Percentiles rank a stretch among this genome's conserved stretches.
These are phyloP conservation scores for Leccinellum luteum DNA, from an alignment of 768 basidiomycete species.

Conservation along the genomic window DNA sequence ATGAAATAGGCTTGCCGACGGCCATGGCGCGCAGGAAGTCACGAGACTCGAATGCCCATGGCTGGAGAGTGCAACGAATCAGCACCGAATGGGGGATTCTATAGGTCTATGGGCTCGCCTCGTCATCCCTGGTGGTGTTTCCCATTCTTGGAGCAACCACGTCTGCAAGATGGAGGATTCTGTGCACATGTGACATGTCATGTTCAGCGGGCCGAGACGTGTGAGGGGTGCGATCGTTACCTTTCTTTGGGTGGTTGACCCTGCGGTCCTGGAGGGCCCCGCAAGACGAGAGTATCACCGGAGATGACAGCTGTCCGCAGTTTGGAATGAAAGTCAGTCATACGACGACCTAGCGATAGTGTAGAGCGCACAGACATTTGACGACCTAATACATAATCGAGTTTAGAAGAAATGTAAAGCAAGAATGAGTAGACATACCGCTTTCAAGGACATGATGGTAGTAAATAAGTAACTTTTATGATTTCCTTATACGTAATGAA, in stretches of 20 bases:
- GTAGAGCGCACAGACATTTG: slow-evolving; percentile 46
- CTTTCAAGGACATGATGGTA: slow-evolving; percentile 69
- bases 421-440: slow-evolving; percentile 44
- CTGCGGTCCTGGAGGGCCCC: slow-evolving; percentile 71
- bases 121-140: slow-evolving; percentile 80
- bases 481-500: background rate
- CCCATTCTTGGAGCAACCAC: slow-evolving; percentile 83
- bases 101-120: slow-evolving; percentile 46
- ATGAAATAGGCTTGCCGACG: slow-evolving; percentile 90
- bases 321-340: slow-evolving; percentile 18
- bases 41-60: slow-evolving; percentile 89
- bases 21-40: slow-evolving; percentile 84
- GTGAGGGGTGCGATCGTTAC: slow-evolving; percentile 38
- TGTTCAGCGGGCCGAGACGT: slow-evolving; percentile 1
- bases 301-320: slow-evolving; percentile 72
- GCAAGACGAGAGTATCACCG: slow-evolving; percentile 84
- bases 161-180: slow-evolving; percentile 88
- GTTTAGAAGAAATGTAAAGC: background rate
- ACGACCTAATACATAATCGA: too few relatives aligned
- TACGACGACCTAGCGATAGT: too few relatives aligned
- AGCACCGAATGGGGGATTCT: background rate
- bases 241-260: slow-evolving; percentile 91
- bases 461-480: too few relatives aligned
- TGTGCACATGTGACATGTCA: slow-evolving; percentile 27
- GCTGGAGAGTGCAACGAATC: slow-evolving; percentile 39